phyloP scores from a whole-genome alignment of 1,284 basidiomycete genomes.

The Heterobasidion parviporum region DNA sequence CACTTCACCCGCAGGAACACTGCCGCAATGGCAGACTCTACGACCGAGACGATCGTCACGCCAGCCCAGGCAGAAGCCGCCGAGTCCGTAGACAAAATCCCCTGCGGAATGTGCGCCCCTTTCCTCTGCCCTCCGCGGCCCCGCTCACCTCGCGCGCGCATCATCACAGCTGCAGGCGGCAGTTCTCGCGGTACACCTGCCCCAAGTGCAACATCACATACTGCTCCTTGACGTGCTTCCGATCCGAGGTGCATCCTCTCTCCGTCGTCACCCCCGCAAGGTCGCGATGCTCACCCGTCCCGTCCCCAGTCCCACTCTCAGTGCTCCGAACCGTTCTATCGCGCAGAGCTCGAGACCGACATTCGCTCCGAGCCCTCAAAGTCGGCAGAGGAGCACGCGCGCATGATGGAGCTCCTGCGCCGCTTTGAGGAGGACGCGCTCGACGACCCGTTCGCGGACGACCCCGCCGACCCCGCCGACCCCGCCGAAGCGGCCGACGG shows the following conservation, averaged over 20 bases:
- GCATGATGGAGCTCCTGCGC: conserved; percentile 63
- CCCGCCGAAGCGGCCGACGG: conserved; percentile 29
- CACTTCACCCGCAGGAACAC: too few relatives aligned
- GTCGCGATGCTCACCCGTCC: background rate
- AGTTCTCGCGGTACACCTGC: conserved; percentile 73
- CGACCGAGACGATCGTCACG: too few relatives aligned
- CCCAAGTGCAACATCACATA: conserved; percentile 74
- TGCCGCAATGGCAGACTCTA: too few relatives aligned
- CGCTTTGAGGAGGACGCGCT: conserved; percentile 57
- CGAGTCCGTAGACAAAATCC: conserved; percentile 13
- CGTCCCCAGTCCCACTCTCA: conserved; percentile 46
- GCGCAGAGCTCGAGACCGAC: conserved; percentile 56
- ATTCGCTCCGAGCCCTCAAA: conserved; percentile 48
- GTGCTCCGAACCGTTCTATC: conserved; percentile 75
- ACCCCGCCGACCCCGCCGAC: conserved; percentile 9
- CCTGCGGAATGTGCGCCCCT: conserved; percentile 28
- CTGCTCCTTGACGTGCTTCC: conserved; percentile 73
- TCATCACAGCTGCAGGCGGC: conserved; percentile 55
- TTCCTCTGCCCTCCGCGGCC: background rate
- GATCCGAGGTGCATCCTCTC: conserved; percentile 45
- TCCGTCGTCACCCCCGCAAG: background rate
- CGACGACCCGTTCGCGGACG: conserved; percentile 21
- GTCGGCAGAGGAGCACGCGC: conserved; percentile 41
- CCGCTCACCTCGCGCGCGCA: conserved; percentile 2
- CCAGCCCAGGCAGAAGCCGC: too few relatives aligned